Base-by-base conservation (phyloP, 768 basidiomycete species). In the Amanita pallidorosea region DNA sequence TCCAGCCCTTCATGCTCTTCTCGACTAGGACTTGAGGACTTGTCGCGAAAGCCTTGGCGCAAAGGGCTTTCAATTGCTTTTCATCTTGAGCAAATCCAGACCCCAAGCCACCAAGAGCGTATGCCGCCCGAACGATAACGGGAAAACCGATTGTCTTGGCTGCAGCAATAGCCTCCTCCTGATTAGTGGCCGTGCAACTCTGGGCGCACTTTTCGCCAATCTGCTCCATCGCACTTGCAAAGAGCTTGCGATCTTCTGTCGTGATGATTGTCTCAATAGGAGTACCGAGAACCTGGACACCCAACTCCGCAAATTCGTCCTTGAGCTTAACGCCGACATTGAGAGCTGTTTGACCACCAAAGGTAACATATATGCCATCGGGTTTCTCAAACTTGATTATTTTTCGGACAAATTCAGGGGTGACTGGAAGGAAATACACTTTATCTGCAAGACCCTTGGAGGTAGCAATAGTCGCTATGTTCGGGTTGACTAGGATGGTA, bases 1-100 rank as follows among this genome's bases (percentile, higher is more conserved):
- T 98, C 95, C 95, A 99, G 2, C 95, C 95, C 70, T 98, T 98
- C 95, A 98, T 98, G 60, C 89, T 93, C 76, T 83, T 94, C 75
- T 99, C 96, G 13, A 99, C 92, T n/a, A 99, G 75, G 0, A 99
- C 94, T 68, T 98, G 96, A 40, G 95, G 93, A 59, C 90, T 93
- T 12, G 92, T 97, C 41, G 95, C 94, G 62, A 99, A 98, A 8
- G 96, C 95, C 70, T 94, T 96, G 57, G 74, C 77, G 63, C 94
- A 97, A 17, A 99, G 71, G 29, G 87, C 86, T 55, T 80, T 77
- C 53, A 99, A 72, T 71, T 97, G 88, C n/a, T 66, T 73, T 64
- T 94, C 93, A 60, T 96, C 73, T 68, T 94, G 83, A n/a, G 95
- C 95, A 59, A 99, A 99, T 29, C 95, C 95, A 45, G 85, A 88